Percentiles rank a stretch among this genome's conserved stretches.
phyloP scores from a whole-genome alignment of 192 early-diverging fungal genomes.

The Podila clonocystis region DNA sequence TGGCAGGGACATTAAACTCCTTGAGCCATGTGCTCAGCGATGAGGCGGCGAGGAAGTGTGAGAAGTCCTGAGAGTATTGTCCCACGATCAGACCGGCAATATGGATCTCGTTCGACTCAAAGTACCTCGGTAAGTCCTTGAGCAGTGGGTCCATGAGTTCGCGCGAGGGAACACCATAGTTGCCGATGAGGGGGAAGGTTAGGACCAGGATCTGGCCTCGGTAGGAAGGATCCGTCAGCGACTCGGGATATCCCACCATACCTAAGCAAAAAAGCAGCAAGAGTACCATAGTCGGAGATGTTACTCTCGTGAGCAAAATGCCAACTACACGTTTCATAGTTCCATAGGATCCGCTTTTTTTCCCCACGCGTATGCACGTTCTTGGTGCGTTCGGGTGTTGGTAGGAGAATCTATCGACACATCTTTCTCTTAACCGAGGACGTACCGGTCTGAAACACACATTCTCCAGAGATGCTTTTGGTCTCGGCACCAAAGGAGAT shows the following conservation, averaged over 20 bases:
- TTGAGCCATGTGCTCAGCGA: constrained; percentile 92
- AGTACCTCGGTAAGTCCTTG: constrained; percentile 91
- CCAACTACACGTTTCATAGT: constrained; percentile 13
- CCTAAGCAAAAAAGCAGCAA: constrained; percentile 51
- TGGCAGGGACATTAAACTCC: constrained; percentile 91
- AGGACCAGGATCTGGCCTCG: constrained; percentile 97
- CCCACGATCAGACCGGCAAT: constrained; percentile 93
- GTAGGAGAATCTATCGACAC: too few species aligned
- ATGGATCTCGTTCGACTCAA: constrained; percentile 96
- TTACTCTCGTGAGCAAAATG: background rate
- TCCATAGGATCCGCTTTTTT: background rate
- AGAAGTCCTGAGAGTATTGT: constrained; percentile 90
- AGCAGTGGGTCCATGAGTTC: constrained; percentile 83
- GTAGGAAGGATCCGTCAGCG: constrained; percentile 98
- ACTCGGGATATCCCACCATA: constrained; percentile 99
- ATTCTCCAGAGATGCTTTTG: constrained; percentile 87
- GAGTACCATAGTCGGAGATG: background rate
- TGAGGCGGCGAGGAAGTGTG: constrained; percentile 90
- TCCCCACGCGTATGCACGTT: background rate
- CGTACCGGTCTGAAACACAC: constrained; percentile 9
- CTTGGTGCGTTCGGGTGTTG: background rate
- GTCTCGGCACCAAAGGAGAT: constrained; percentile 94
- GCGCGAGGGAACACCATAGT: constrained; percentile 97
- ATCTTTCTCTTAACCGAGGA: too few species aligned
- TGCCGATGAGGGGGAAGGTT: constrained; percentile 97